Evolutionary conservation across 768 basidiomycete genomes (phyloP).

Genomic region (Boletus rubescentipes): DNA sequence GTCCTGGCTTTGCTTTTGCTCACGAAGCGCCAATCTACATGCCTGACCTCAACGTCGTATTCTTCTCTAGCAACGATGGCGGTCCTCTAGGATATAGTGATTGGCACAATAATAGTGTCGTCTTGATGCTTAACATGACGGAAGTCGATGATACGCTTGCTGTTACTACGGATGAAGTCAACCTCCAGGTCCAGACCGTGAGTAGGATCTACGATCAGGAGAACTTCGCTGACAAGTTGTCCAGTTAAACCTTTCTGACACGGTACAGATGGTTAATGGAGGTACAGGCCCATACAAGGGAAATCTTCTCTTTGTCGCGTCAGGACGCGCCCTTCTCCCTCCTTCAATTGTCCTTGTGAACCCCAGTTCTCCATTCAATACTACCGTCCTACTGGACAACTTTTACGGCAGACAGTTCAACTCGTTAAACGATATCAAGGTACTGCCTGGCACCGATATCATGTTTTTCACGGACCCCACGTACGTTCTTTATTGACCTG

Average conservation of each 20-base stretch:
- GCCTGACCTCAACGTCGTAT: constrained; percentile 66
- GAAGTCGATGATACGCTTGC: constrained; percentile 50
- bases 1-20: constrained; percentile 65
- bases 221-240: constrained; percentile 3
- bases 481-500: constrained; percentile 37
- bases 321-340: constrained; percentile 62
- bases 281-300: constrained; percentile 63
- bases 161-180: constrained; percentile 36
- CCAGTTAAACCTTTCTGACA: constrained; percentile 57
- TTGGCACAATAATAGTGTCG: constrained; percentile 59
- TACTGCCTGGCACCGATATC: constrained; percentile 63
- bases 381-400: constrained; percentile 71
- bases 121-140: constrained; percentile 60
- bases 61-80: constrained; percentile 71
- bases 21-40: constrained; percentile 78
- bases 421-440: constrained; percentile 76
- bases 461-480: constrained; percentile 75
- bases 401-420: constrained; percentile 81
- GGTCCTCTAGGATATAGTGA: constrained; percentile 63
- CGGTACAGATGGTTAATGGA: constrained; percentile 69
- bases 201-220: constrained; percentile 8
- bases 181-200: constrained; percentile 48
- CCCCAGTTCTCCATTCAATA: constrained; percentile 60
- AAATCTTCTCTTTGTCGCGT: constrained; percentile 59
- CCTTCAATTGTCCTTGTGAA: constrained; percentile 66